Percentiles rank a stretch among this genome's conserved stretches.
These are phyloP conservation scores for Bombardia bombarda DNA, from an alignment of 495 filamentous ascomycete species.

Conservation along the genomic window DNA sequence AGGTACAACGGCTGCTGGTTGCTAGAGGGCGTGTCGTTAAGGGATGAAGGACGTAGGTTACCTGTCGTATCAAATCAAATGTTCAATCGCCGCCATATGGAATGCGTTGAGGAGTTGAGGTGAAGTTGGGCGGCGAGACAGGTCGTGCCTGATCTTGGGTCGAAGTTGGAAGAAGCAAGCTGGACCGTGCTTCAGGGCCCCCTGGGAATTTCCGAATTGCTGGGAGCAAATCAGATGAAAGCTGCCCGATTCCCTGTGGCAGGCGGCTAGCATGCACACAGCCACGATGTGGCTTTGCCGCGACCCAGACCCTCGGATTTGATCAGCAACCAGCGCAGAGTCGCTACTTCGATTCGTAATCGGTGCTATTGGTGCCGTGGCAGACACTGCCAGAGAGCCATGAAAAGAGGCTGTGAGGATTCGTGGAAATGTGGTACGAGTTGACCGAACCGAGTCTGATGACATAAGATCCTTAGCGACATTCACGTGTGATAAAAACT, in stretches of 20 bases:
- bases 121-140: not conserved
- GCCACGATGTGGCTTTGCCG: not conserved
- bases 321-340: not conserved
- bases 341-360: too few relatives aligned
- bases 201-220: not conserved
- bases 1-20: not conserved
- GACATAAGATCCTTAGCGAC: not conserved
- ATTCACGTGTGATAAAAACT: not conserved
- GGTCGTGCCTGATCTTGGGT: not conserved
- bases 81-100: not conserved
- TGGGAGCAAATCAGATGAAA: not conserved
- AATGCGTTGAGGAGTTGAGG: not conserved
- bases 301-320: not conserved
- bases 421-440: not conserved
- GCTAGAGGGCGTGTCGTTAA: not conserved
- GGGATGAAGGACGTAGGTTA: not conserved
- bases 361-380: too few relatives aligned
- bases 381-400: too few relatives aligned
- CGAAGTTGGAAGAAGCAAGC: not conserved
- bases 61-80: not conserved
- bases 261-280: not conserved
- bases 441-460: not conserved
- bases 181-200: not conserved
- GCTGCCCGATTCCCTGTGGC: not conserved
- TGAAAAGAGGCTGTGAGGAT: too few relatives aligned